Conservation (phyloP, 2,329 filamentous ascomycete species). For the Colletotrichum spinosum region DNA sequence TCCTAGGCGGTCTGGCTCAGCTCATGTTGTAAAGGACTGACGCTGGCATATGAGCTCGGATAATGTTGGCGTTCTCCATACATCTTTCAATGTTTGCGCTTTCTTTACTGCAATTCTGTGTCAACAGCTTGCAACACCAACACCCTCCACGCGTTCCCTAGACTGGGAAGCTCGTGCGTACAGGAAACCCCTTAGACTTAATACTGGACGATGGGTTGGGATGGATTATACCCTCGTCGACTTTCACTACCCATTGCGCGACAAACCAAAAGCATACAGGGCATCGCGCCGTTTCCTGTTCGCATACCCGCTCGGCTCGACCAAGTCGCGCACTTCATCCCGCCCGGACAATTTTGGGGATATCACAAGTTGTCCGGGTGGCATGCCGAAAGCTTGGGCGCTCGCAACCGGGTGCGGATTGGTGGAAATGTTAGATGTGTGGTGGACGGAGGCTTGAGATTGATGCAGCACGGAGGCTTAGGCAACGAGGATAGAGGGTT, state of each 20-base stretch:
- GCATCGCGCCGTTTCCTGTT: slow-evolving; percentile 17
- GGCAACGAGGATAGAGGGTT: slow-evolving; percentile 34
- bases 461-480: slow-evolving; percentile 14
- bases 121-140: slow-evolving; percentile 28
- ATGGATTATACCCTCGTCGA: slow-evolving; percentile 39
- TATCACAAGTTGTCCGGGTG: slow-evolving; percentile 9
- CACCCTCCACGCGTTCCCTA: slow-evolving; percentile 28
- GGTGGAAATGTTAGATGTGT: slow-evolving; percentile 14
- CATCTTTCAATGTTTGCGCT: slow-evolving; percentile 38
- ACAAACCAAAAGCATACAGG: slow-evolving; percentile 31
- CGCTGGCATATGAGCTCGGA: slow-evolving; percentile 29
- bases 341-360: slow-evolving; percentile 23
- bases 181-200: slow-evolving; percentile 57
- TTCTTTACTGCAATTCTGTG: slow-evolving; percentile 35
- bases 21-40: slow-evolving; percentile 58
- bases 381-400: slow-evolving; percentile 29
- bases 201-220: slow-evolving; percentile 46
- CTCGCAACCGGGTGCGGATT: slow-evolving; percentile 2
- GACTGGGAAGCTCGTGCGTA: slow-evolving; percentile 47
- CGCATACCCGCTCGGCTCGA: slow-evolving; percentile 1
- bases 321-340: slow-evolving; percentile 8
- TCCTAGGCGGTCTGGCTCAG: slow-evolving; percentile 60
- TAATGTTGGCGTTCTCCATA: slow-evolving; percentile 39
- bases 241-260: slow-evolving; percentile 44
- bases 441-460: slow-evolving; percentile 19